Conservation (phyloP, 805 yeast genomes). For the Pichia occidentalis region DNA sequence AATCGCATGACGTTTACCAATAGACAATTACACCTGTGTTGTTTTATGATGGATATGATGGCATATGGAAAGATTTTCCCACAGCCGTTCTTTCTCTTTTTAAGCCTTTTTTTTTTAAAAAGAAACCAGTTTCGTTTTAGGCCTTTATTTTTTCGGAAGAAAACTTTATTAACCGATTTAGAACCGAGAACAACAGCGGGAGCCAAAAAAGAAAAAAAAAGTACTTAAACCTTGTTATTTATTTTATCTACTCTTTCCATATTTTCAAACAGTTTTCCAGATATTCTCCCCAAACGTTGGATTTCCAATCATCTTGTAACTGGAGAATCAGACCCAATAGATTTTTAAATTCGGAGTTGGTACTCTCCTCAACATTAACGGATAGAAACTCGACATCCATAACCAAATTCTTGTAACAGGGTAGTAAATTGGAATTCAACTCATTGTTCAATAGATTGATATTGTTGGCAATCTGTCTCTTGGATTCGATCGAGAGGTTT, state of each 20-base stretch:
- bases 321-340: conserved; percentile 13
- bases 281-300: conserved; percentile 22
- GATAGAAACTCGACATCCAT: conserved; percentile 40
- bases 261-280: conserved; percentile 19
- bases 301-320: conserved; percentile 23
- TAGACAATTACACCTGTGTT: too few species aligned
- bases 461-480: conserved; percentile 13
- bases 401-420: conserved; percentile 38
- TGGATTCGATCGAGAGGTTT: conserved; percentile 7
- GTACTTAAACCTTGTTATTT: too few species aligned
- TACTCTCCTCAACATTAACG: conserved; percentile 36
- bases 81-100: too few species aligned
- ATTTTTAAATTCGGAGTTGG: conserved; percentile 21
- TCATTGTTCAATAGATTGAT: conserved; percentile 20
- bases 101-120: too few species aligned
- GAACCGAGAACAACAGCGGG: too few species aligned
- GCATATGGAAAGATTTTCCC: too few species aligned
- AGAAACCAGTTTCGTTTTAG: too few species aligned
- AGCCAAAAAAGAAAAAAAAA: too few species aligned
- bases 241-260: conserved; percentile 21
- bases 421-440: conserved; percentile 38
- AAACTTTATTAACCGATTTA: too few species aligned
- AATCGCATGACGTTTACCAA: too few species aligned
- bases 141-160: too few species aligned
- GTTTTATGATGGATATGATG: too few species aligned